Percentiles rank a stretch among this genome's conserved stretches.
Conservation (phyloP, 306 rosid species). For the Malus sieversii region DNA sequence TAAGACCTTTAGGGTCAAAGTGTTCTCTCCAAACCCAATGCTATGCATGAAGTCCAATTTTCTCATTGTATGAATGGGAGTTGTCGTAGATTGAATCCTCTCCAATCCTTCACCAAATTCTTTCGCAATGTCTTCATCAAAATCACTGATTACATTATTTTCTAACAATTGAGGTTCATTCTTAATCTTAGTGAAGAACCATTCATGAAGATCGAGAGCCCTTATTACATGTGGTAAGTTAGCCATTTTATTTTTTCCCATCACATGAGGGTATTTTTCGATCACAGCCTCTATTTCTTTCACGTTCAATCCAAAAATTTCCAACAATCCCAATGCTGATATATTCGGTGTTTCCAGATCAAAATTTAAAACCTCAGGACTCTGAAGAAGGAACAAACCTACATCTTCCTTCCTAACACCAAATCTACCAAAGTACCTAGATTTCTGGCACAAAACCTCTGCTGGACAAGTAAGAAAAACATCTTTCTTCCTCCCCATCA, state of each 20-base stretch:
- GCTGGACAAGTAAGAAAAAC: constrained; percentile 41
- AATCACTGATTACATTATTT: constrained; percentile 24
- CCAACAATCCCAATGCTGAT: constrained; percentile 49
- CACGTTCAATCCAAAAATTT: constrained; percentile 41
- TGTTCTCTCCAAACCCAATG: constrained; percentile 76
- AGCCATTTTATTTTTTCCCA: constrained; percentile 56
- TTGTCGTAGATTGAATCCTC: constrained; percentile 31
- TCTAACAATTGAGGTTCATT: constrained; percentile 43
- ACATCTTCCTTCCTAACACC: constrained; percentile 44
- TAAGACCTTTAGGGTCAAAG: constrained; percentile 39
- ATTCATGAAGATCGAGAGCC: constrained; percentile 57
- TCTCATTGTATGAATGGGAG: constrained; percentile 35
- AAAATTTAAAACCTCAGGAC: constrained; percentile 41
- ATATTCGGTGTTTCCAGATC: constrained; percentile 39
- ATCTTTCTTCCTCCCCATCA: constrained; percentile 37
- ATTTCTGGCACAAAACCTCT: constrained; percentile 36
- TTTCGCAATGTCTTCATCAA: constrained; percentile 31
- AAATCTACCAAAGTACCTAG: constrained; percentile 46
- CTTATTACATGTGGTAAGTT: constrained; percentile 62
- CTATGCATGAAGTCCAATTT: constrained; percentile 61
- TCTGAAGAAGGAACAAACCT: constrained; percentile 39
- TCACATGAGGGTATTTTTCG: constrained; percentile 33
- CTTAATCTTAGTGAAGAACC: constrained; percentile 54
- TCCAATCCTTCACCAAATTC: constrained; percentile 32
- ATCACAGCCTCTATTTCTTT: constrained; percentile 19